phyloP scores from a whole-genome alignment of 208 protist species.

The Leishmania turanica region DNA sequence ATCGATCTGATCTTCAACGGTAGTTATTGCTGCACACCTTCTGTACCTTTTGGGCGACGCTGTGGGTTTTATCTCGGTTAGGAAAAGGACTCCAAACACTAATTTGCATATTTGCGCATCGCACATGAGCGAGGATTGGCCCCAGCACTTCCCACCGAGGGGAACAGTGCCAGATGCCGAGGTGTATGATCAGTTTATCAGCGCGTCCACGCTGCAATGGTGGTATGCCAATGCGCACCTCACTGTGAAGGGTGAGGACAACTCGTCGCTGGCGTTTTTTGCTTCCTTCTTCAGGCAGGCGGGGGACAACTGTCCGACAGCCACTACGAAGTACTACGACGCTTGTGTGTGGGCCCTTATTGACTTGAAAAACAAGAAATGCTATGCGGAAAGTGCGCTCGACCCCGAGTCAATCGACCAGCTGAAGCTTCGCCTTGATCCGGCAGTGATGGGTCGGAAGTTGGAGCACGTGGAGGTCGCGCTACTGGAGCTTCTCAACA shows the following conservation, averaged over 20 bases:
- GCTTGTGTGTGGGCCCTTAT: conserved; percentile 66
- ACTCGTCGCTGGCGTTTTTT: conserved; percentile 47
- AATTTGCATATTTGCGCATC: background rate
- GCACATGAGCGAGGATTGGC: conserved; percentile 9
- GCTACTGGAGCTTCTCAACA: conserved; percentile 39
- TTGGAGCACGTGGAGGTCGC: conserved; percentile 26
- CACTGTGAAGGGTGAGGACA: conserved; percentile 18
- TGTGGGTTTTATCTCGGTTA: background rate
- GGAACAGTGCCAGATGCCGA: conserved; percentile 21
- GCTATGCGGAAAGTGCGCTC: conserved; percentile 57
- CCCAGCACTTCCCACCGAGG: conserved; percentile 25
- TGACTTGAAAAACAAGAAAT: conserved; percentile 41
- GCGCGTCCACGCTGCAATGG: conserved; percentile 41
- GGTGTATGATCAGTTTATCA: conserved; percentile 28
- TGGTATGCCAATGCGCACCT: conserved; percentile 66
- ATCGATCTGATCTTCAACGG: background rate
- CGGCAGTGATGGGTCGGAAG: conserved; percentile 12
- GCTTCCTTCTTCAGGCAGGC: conserved; percentile 51
- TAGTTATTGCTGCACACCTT: background rate
- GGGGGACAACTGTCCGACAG: conserved; percentile 24
- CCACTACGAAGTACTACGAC: conserved; percentile 28
- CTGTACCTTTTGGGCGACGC: background rate
- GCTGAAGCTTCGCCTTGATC: conserved; percentile 30
- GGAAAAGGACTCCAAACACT: background rate
- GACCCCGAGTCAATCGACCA: conserved; percentile 34